These are phyloP conservation scores for Aspergillus sp. DNA, from an alignment of 2,329 filamentous ascomycete genomes.

Conservation along the genomic window DNA sequence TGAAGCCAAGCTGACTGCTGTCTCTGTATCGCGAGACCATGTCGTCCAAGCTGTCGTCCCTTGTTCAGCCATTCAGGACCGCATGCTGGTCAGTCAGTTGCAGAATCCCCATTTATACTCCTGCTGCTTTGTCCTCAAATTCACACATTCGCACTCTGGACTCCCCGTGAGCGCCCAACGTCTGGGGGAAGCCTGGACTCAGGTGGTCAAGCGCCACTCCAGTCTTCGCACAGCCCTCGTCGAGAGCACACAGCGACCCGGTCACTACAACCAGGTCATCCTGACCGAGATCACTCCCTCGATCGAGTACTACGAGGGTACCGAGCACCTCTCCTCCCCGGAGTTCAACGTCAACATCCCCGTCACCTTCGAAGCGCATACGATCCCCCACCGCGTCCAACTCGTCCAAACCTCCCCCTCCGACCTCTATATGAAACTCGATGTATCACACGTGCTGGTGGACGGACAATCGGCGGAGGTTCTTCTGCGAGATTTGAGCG, in stretches of 20 bases:
- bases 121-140: neutral
- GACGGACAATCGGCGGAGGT: neutral
- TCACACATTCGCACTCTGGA: neutral
- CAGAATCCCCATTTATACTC: neutral
- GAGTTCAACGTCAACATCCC: neutral
- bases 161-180: neutral
- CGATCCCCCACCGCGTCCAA: neutral
- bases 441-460: neutral
- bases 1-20: neutral
- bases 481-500: neutral
- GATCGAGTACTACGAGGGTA: neutral
- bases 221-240: neutral
- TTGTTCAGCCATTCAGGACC: neutral
- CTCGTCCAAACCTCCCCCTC: neutral
- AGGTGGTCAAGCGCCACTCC: neutral
- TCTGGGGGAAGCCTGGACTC: neutral
- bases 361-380: neutral
- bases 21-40: neutral
- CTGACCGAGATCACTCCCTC: neutral
- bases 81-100: neutral
- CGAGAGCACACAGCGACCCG: neutral
- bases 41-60: neutral
- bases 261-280: neutral
- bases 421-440: neutral
- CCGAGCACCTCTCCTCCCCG: neutral